Base-by-base conservation (phyloP, 73 alveolate genomes). In the Paramecium primaurelia region DNA sequence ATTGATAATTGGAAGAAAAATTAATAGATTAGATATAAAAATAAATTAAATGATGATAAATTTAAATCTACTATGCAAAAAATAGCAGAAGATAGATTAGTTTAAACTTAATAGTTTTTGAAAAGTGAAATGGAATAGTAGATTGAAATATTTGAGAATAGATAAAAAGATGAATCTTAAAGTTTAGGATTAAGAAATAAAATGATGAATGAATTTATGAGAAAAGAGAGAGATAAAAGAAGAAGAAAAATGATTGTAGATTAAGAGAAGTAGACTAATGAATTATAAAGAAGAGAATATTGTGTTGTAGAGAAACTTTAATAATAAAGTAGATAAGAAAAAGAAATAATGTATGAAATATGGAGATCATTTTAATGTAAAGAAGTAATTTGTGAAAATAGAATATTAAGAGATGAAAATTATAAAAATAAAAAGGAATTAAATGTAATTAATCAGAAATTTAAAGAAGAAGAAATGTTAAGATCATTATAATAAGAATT, bases 1-100 rank as follows among this genome's bases (percentile, higher is more conserved):
- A 96, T 97, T 1, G 98, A 97, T 58, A 97, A 98, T 86, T 98
- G 99, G 99, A 98, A 97, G 96, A 97, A 97, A 85, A 98, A 98
- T 92, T 94, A 96, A 95, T 93, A 92, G 25, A 87, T 96, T 59
- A 98, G 97, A 60, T 97, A 97, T 90, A 96, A 98, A 92, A 93
- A 99, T 92, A 99, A 95, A 93, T 92, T 92, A 75, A 94, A 95
- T 92, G 97, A 97, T 77, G 96, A 96, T 8, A 97, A 96, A 91
- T 98, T 97, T 95, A 98, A 97, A 88, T 92, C 93, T 58, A 96
- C 96, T 49, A 95, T 96, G 92, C 96, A 97, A 44, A 93, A 96
- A 85, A 95, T 97, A 87, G 88, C 86, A 18, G 95, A 97, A 59
- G 96, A 93, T 38, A 93, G 92, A 86, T 77, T 98, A 10, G 93